phyloP scores from a whole-genome alignment of 306 rosid genomes.

The Glycine soja region DNA sequence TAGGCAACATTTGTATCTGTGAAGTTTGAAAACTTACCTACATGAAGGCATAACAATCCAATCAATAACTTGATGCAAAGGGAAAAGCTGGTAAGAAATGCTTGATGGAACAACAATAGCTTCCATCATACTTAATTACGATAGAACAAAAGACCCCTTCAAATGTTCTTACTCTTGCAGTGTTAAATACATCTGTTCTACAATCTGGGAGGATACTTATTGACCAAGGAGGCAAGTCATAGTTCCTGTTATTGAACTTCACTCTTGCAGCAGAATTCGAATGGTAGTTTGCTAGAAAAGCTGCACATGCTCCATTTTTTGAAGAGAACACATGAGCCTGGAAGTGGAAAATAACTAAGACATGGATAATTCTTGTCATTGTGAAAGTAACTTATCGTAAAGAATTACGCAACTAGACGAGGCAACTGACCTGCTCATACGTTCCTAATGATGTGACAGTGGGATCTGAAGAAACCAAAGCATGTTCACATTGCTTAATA shows the following conservation, averaged over 20 bases:
- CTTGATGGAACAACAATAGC: conserved; percentile 24
- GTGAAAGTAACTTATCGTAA: no score
- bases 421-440: conserved; percentile 74
- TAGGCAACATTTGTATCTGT: conserved; percentile 68
- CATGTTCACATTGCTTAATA: conserved; percentile 78
- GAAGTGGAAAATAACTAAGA: conserved; percentile 22
- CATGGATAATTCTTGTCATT: conserved; percentile 33
- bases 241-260: conserved; percentile 72
- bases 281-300: conserved; percentile 83
- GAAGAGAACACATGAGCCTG: conserved; percentile 88
- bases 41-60: conserved; percentile 47
- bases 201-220: conserved; percentile 98
- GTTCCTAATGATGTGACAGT: conserved; percentile 74
- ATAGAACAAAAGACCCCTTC: neutral
- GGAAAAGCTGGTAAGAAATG: conserved; percentile 30
- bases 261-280: conserved; percentile 66
- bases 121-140: conserved; percentile 16
- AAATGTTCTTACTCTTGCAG: conserved; percentile 73
- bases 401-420: neutral
- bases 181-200: conserved; percentile 74
- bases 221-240: conserved; percentile 95
- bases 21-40: conserved; percentile 83
- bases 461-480: conserved; percentile 89
- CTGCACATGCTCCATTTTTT: conserved; percentile 71
- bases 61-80: conserved; percentile 38